Percentiles rank a stretch among this genome's conserved stretches.
phyloP scores from a whole-genome alignment of 805 yeast genomes.

The Wickerhamiella shivajii region DNA sequence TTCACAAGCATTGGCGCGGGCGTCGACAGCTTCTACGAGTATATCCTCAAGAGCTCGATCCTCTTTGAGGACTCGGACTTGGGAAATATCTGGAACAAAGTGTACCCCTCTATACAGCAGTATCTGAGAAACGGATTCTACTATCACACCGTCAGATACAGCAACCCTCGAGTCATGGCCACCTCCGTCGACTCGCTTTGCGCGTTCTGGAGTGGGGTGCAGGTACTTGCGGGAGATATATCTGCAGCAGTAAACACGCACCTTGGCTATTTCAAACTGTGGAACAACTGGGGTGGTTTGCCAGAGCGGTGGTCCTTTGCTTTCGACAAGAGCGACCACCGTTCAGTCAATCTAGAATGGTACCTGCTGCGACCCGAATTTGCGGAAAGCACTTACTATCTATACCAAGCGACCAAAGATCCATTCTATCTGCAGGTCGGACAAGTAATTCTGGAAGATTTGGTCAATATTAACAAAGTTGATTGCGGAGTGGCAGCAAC shows the following conservation, averaged over 20 bases:
- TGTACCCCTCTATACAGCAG: slow-evolving; percentile 40
- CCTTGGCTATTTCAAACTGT: slow-evolving; percentile 50
- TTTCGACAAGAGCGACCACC: slow-evolving; percentile 17
- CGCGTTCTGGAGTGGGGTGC: slow-evolving; percentile 81
- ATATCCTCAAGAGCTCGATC: slow-evolving; percentile 63
- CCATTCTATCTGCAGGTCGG: slow-evolving; percentile 74
- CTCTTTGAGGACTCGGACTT: slow-evolving; percentile 49
- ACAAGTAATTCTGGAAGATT: slow-evolving; percentile 41
- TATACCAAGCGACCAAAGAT: slow-evolving; percentile 73
- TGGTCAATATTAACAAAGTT: slow-evolving; percentile 37
- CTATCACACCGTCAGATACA: slow-evolving; percentile 41
- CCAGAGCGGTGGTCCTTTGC: slow-evolving; percentile 70
- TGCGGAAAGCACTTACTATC: slow-evolving; percentile 71
- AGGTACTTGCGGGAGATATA: slow-evolving; percentile 64
- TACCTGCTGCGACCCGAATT: slow-evolving; percentile 89
- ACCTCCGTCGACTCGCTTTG: slow-evolving; percentile 75
- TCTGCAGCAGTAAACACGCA: slow-evolving; percentile 50
- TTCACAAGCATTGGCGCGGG: slow-evolving; percentile 82
- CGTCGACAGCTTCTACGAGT: slow-evolving; percentile 80
- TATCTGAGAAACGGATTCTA: slow-evolving; percentile 38
- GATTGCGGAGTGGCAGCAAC: slow-evolving; percentile 73
- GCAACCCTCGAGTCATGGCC: slow-evolving; percentile 35
- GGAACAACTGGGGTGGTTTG: slow-evolving; percentile 66
- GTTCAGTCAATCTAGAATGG: slow-evolving; percentile 54
- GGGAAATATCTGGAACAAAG: slow-evolving; percentile 37